A percentile compares a stretch with the other conserved stretches of the same genome.
Evolutionary conservation across 139 green algal species (phyloP).

Genomic region (Picochlorum costavermella): DNA sequence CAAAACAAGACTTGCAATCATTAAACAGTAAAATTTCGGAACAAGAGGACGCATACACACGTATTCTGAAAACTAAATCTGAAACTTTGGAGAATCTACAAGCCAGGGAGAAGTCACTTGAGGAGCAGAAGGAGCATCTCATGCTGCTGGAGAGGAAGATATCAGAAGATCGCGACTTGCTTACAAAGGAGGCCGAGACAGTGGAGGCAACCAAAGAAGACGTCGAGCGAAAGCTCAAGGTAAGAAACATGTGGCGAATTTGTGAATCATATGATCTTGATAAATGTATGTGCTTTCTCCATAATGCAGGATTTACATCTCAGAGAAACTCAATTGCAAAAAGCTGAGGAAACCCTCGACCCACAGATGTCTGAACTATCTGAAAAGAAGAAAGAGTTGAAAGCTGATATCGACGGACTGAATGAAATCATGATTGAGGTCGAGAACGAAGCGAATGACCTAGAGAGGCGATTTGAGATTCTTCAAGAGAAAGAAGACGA

Average conservation of each 20-base stretch:
- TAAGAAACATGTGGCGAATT: not conserved
- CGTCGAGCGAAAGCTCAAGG: no score
- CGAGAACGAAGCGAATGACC: constrained; percentile 28
- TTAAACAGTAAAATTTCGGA: not conserved
- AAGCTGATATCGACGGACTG: no score
- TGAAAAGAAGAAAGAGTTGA: constrained; percentile 31
- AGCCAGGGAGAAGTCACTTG: no score
- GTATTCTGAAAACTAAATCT: no score
- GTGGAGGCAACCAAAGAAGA: no score
- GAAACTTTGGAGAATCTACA: no score
- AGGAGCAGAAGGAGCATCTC: no score
- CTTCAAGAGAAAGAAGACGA: not conserved
- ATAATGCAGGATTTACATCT: not conserved
- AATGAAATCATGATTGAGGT: no score
- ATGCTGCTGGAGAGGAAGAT: no score
- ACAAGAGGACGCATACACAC: not conserved
- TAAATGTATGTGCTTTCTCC: not conserved
- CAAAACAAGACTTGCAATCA: not conserved
- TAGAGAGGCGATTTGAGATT: constrained; percentile 31
- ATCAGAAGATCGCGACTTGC: no score
- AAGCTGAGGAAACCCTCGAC: constrained; percentile 6
- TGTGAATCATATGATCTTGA: not conserved
- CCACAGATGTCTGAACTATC: constrained; percentile 27
- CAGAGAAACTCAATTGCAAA: constrained; percentile 4
- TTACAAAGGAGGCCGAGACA: no score